A percentile compares a stretch with the other conserved stretches of the same genome.
Conservation (phyloP, 768 basidiomycete genomes). For the Coprinopsis strossmayeri region DNA sequence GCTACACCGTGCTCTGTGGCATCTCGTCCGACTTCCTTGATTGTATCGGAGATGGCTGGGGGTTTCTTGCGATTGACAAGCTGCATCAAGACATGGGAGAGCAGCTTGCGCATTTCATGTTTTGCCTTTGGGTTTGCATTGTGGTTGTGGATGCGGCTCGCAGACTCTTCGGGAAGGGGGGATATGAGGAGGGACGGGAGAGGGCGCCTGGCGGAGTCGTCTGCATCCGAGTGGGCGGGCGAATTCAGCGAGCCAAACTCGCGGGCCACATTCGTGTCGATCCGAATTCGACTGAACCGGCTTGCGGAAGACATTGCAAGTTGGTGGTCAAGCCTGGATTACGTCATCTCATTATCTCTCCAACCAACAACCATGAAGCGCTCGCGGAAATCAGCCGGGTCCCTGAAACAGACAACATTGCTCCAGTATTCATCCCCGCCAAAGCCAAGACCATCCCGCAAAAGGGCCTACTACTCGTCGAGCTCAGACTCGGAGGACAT, state of each 20-base stretch:
- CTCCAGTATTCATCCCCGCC: conserved; percentile 18
- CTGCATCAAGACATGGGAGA: conserved; percentile 57
- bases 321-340: neutral
- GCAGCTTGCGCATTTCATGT: conserved; percentile 63
- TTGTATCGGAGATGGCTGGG: conserved; percentile 41
- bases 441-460: conserved; percentile 1
- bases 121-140: conserved; percentile 33
- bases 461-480: neutral
- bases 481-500: conserved; percentile 27
- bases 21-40: conserved; percentile 22
- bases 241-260: conserved; percentile 17
- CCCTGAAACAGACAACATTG: conserved; percentile 37
- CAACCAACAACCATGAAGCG: conserved; percentile 9
- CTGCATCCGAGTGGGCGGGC: neutral
- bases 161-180: neutral
- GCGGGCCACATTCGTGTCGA: conserved; percentile 18
- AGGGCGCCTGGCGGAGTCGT: neutral
- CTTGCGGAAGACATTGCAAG: neutral
- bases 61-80: conserved; percentile 53
- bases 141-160: conserved; percentile 8
- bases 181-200: too few relatives aligned
- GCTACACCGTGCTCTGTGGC: conserved; percentile 29
- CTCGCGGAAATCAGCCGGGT: neutral
- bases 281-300: conserved; percentile 6
- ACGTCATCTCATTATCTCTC: neutral